phyloP scores from a whole-genome alignment of 768 basidiomycete species.

The Kwoniella mangroviensis region DNA sequence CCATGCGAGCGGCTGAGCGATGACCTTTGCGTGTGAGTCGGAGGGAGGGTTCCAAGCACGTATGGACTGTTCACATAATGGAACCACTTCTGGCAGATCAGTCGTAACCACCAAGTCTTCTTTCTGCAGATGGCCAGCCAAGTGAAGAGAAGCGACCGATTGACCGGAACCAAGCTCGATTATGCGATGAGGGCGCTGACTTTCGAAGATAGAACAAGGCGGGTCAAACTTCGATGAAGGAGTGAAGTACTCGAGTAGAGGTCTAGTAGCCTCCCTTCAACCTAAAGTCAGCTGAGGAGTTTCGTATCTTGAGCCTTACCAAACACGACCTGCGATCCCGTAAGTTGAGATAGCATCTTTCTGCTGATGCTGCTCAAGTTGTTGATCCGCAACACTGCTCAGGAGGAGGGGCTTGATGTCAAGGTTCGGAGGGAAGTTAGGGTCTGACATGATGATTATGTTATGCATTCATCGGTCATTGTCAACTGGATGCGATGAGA shows the following conservation, averaged over 20 bases:
- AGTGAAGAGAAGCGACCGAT: constrained; percentile 63
- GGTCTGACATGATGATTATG: constrained; percentile 45
- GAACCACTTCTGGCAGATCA: constrained; percentile 76
- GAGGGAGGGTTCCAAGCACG: constrained; percentile 13
- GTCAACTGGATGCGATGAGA: background rate
- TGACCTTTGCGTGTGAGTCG: constrained; percentile 44
- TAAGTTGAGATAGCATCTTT: constrained; percentile 69
- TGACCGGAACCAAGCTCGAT: constrained; percentile 80
- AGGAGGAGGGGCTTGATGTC: constrained; percentile 58
- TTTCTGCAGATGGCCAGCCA: constrained; percentile 61
- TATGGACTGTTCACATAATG: constrained; percentile 62
- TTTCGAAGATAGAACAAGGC: constrained; percentile 59
- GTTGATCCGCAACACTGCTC: constrained; percentile 3
- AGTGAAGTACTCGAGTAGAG: constrained; percentile 65
- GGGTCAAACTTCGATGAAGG: constrained; percentile 63
- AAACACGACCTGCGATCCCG: constrained; percentile 84
- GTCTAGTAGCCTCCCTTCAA: constrained; percentile 74
- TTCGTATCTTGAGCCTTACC: constrained; percentile 62
- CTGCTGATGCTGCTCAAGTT: constrained; percentile 30
- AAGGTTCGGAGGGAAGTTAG: constrained; percentile 63
- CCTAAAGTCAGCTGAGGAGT: constrained; percentile 1
- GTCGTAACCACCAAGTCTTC: constrained; percentile 63
- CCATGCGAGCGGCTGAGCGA: constrained; percentile 72
- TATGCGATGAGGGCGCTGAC: constrained; percentile 42
- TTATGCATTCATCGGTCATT: background rate